Conservation (phyloP, 768 basidiomycete species). For the Cystobasidiopsis lactophilus region DNA sequence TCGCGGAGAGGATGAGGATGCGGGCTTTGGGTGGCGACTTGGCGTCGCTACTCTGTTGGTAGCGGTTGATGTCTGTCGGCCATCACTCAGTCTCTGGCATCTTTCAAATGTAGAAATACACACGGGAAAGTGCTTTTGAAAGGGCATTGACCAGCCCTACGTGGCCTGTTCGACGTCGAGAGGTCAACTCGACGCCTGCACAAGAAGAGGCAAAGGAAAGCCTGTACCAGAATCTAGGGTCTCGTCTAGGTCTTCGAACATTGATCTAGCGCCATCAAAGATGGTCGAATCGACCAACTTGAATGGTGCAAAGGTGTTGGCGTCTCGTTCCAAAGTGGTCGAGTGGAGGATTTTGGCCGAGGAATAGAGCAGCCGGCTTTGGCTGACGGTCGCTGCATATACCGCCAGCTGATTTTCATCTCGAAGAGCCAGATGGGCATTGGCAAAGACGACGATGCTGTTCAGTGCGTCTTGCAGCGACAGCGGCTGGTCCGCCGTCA, state of each 20-base stretch:
- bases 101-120: conserved; percentile 12
- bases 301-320: conserved; percentile 72
- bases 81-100: background rate
- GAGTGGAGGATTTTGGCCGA: conserved; percentile 30
- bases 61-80: conserved; percentile 43
- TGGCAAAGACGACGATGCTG: conserved; percentile 71
- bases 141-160: conserved; percentile 66
- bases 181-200: background rate
- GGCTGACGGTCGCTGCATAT: conserved; percentile 49
- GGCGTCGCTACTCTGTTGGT: conserved; percentile 23
- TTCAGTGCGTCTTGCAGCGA: conserved; percentile 52
- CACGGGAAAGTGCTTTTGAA: conserved; percentile 81
- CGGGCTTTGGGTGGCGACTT: conserved; percentile 29
- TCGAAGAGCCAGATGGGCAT: conserved; percentile 70
- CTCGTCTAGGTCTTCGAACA: conserved; percentile 28
- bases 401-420: conserved; percentile 85
- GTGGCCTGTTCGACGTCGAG: conserved; percentile 28
- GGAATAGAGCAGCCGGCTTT: conserved; percentile 56
- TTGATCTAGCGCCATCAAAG: conserved; percentile 37
- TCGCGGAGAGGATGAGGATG: conserved; percentile 66
- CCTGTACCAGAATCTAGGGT: conserved; percentile 4
- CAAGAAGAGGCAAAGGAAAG: conserved; percentile 5
- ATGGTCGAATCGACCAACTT: conserved; percentile 48
- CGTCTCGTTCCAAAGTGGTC: conserved; percentile 28
- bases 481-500: conserved; percentile 22